Evolutionary conservation across 139 green algal species (phyloP).

Genomic region (Microglena sp.): DNA sequence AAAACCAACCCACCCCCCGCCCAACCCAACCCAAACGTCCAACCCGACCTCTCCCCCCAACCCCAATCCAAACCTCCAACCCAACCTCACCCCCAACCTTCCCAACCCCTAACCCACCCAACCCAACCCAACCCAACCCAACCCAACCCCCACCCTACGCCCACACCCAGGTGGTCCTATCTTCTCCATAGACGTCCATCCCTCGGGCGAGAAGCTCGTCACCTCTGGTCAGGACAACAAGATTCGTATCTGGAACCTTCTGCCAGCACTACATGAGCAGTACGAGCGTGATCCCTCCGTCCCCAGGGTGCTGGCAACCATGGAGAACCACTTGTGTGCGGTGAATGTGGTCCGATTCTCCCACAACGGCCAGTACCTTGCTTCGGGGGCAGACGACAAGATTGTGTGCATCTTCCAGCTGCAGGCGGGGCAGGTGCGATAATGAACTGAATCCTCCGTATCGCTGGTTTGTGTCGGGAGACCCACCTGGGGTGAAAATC

Average conservation of each 20-base stretch:
- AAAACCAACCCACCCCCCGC: no score
- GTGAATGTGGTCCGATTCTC: conserved; percentile 82
- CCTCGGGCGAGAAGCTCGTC: conserved; percentile 47
- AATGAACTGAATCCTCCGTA: no score
- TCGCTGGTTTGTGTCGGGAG: no score
- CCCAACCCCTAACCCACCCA: no score
- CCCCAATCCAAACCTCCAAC: no score
- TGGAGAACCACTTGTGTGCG: conserved; percentile 57
- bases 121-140: no score
- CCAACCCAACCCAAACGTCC: no score
- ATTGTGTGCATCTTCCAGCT: conserved; percentile 51
- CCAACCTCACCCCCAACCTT: no score
- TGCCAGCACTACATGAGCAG: conserved; percentile 1
- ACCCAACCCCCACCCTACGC: not conserved
- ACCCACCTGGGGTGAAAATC: no score
- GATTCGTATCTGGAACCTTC: conserved; percentile 58
- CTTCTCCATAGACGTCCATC: conserved; percentile 58
- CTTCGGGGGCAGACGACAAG: conserved; percentile 71
- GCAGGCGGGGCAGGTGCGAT: conserved; percentile 28
- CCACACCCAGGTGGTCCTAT: conserved; percentile 25
- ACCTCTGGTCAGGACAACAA: conserved; percentile 60
- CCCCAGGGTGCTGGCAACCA: conserved; percentile 61
- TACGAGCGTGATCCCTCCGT: conserved; percentile 35
- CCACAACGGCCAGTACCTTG: conserved; percentile 43
- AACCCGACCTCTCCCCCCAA: no score